Evolutionary conservation across 257 asterid genomes (phyloP).

Genomic region (Cordia subcordata): DNA sequence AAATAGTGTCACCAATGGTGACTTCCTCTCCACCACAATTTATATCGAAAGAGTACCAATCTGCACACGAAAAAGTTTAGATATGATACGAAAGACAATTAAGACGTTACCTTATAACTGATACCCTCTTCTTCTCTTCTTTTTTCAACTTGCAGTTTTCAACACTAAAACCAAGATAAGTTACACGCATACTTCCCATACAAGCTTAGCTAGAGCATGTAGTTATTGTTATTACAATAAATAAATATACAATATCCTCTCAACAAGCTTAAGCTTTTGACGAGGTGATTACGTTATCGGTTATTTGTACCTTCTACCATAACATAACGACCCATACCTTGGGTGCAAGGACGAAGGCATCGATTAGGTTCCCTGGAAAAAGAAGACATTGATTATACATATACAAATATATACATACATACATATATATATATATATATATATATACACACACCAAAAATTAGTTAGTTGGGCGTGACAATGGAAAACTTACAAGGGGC

Average conservation of each 20-base stretch:
- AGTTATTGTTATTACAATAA: too few relatives aligned
- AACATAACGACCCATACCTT: background rate
- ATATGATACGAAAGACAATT: too few relatives aligned
- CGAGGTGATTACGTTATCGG: too few relatives aligned
- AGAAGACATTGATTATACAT: background rate
- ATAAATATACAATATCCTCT: too few relatives aligned
- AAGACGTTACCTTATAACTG: too few relatives aligned
- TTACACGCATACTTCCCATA: too few relatives aligned
- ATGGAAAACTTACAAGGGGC: conserved; percentile 1
- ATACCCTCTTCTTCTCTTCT: too few relatives aligned
- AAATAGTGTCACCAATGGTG: conserved; percentile 25
- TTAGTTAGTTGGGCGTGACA: background rate
- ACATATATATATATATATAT: background rate
- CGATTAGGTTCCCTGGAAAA: background rate
- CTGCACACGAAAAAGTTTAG: conserved; percentile 34
- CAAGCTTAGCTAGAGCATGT: too few relatives aligned
- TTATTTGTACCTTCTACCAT: conserved; percentile 1
- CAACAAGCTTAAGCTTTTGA: too few relatives aligned
- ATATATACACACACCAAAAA: background rate
- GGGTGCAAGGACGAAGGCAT: background rate
- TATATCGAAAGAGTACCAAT: conserved; percentile 37
- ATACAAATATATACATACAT: background rate
- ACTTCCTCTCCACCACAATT: conserved; percentile 47
- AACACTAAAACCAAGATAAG: too few relatives aligned
- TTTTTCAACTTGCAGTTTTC: too few relatives aligned